Base-by-base conservation (phyloP, 257 asterid genomes). In the Solanum tarijense region DNA sequence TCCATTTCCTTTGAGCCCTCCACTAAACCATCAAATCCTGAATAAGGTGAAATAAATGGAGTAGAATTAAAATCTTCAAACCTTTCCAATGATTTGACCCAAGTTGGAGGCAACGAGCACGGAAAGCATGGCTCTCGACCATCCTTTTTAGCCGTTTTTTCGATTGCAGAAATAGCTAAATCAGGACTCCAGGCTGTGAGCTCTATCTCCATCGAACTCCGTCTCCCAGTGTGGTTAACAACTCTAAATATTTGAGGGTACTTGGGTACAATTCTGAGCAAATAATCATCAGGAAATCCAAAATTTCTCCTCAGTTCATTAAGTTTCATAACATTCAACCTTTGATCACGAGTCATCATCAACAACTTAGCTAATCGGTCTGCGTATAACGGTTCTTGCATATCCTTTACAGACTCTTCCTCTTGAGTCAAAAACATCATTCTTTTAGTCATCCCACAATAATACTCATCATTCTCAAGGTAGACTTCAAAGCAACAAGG, bases 401-500 rank as follows among this genome's bases (percentile, higher is more conserved):
- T 52, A 88, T 95, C 98, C 88, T 88, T 94, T 62, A 96, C 91
- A 58, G 93, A 90, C 65, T 95, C 98, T 93, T 95, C 99, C 92
- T 96, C 99, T 88, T 96, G 97, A 36, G 92, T 93, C 55, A 96
- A 91, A 90, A 86, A 90, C 91, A 89, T 91, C 99, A 96, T 94
- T 75, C 91, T 89, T 58, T 94, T 96, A 2, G 96, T 94, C 74
- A 96, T 86, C 29, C 89, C 93, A 75, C 98, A 95, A 87, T 90
- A 93, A 79, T 92, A 92, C 88, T 93, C 92, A 68, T 96, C 92
- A 7, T 94, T 88, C 72, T 93, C 93, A 32, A 76, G 89, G 83
- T 91, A 94, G 65, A 96, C 96, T 82, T 95, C 96, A 38, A 92
- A 96, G 93, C 98, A 96, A 86, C 98, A 95, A 2, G 99, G 99